Evolutionary conservation across 139 green algal genomes (phyloP), one percentile per base, ranked within the genome.

Genomic region (Astrephomene gubernaculifera): DNA sequence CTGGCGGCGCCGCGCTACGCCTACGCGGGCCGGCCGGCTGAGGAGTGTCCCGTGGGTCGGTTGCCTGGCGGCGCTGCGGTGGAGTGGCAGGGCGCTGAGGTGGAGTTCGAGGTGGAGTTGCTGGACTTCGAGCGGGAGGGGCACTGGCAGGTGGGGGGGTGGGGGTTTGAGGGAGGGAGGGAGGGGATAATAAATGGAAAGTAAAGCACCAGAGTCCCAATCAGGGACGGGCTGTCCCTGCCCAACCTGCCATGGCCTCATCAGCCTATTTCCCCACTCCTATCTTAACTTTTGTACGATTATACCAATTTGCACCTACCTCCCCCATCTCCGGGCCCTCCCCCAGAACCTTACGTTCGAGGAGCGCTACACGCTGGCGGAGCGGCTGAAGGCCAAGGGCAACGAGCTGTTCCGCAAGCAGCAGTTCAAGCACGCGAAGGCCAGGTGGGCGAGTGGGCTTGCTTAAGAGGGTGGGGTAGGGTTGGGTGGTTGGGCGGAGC

Each of bases 91-190:
- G 72, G 69, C 17, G n/a, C n/a, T 33, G 44, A 12, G 12, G 89
- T 96, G 33, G 89, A 96, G 80, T 96, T 93, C 68, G 90, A 97
- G 80, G 79, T 96, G 44, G 88, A 94, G 90, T 89, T 97, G 63
- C 12, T 95, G 10, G 44, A 57, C 53, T 97, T 97, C 85, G 79
- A 96, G n/a, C 78, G 79, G 63, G 88, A 93, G 75, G 87, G 86
- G 12, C 90, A 94, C 88, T 93, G 89, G 91, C 85, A 93, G 76
- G 82, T 89, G 71, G 24, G 83, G 61, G 76, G 67, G 31, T 41
- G 31, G 29, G 64, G 64, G 64, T 1, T n/a, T n/a, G n/a, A n/a
- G n/a, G n/a, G n/a, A n/a, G n/a, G n/a, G n/a, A n/a, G n/a, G n/a
- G n/a, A n/a, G n/a, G n/a, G n/a, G n/a, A n/a, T n/a, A n/a, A n/a